A percentile compares a stretch with the other conserved stretches of the same genome.
Evolutionary conservation across 2,329 filamentous ascomycete genomes (phyloP).

Genomic region (Basipetospora chlamydospora): DNA sequence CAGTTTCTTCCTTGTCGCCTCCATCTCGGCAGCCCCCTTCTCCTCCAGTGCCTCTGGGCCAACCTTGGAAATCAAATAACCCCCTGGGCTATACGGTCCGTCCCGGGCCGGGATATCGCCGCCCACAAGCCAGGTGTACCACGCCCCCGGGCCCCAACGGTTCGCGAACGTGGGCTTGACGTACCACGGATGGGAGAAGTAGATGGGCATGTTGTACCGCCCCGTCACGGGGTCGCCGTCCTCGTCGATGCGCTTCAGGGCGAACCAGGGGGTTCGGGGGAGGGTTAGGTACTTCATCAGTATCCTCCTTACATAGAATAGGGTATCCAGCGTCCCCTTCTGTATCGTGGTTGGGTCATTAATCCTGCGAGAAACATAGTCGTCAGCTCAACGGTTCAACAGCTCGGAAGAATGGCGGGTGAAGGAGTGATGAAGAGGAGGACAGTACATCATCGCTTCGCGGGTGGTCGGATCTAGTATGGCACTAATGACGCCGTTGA

Average conservation of each 20-base stretch:
- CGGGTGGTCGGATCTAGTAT: background rate
- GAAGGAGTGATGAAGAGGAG: too few relatives aligned
- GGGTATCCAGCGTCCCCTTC: slow-evolving; percentile 22
- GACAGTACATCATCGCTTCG: slow-evolving; percentile 1
- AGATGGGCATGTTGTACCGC: slow-evolving; percentile 24
- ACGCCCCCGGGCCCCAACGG: slow-evolving; percentile 30
- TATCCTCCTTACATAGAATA: slow-evolving; percentile 28
- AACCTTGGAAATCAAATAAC: slow-evolving; percentile 23
- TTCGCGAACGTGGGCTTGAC: slow-evolving; percentile 31
- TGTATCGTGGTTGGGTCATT: slow-evolving; percentile 13
- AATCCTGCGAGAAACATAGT: background rate
- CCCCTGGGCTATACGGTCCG: slow-evolving; percentile 30
- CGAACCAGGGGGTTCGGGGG: slow-evolving; percentile 28
- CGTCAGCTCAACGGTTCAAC: too few relatives aligned
- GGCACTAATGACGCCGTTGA: background rate
- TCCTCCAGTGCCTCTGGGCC: slow-evolving; percentile 11
- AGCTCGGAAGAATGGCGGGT: too few relatives aligned
- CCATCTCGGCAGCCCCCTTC: slow-evolving; percentile 10
- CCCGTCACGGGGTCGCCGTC: slow-evolving; percentile 25
- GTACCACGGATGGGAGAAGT: slow-evolving; percentile 37
- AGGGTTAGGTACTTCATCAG: slow-evolving; percentile 31
- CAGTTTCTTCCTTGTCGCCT: background rate
- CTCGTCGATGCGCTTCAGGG: slow-evolving; percentile 17
- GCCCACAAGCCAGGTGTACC: slow-evolving; percentile 27
- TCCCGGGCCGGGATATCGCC: slow-evolving; percentile 31